Evolutionary conservation across 768 basidiomycete genomes (phyloP).

Genomic region (Auricularia sp.): DNA sequence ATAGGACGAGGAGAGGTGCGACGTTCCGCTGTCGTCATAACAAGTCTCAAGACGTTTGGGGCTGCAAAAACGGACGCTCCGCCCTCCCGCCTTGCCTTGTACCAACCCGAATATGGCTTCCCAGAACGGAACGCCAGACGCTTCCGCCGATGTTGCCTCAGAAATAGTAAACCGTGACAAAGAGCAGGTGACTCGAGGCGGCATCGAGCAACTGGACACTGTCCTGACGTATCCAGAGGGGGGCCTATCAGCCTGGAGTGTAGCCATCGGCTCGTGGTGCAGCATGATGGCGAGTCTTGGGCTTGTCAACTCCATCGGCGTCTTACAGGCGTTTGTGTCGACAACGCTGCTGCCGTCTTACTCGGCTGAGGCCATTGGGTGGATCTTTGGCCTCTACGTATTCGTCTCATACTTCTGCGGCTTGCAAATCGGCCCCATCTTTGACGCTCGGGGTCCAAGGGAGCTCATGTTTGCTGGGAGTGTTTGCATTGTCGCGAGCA

Average conservation of each 20-base stretch:
- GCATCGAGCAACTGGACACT: too few relatives aligned
- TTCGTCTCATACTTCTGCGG: not conserved
- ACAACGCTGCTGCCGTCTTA: conserved; percentile 3
- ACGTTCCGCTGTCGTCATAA: too few relatives aligned
- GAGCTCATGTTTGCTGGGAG: not conserved
- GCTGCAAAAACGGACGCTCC: too few relatives aligned
- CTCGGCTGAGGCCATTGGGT: conserved; percentile 2
- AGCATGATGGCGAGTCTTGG: not conserved
- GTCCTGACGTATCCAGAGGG: not conserved
- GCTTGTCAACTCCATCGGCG: conserved; percentile 1
- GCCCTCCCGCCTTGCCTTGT: too few relatives aligned
- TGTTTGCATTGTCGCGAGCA: not conserved
- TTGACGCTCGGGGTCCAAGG: not conserved
- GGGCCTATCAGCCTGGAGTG: not conserved
- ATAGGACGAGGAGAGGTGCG: too few relatives aligned
- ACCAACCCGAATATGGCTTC: too few relatives aligned
- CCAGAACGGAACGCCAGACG: too few relatives aligned
- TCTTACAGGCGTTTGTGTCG: not conserved
- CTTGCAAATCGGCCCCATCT: not conserved
- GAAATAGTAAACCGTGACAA: too few relatives aligned
- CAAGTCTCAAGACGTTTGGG: too few relatives aligned
- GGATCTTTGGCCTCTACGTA: not conserved
- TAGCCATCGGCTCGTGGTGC: not conserved
- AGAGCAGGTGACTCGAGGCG: too few relatives aligned
- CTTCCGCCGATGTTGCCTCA: too few relatives aligned